phyloP scores from a whole-genome alignment of 1,139 yeast species.

The Hemisphaericaspora xylofermentans region DNA sequence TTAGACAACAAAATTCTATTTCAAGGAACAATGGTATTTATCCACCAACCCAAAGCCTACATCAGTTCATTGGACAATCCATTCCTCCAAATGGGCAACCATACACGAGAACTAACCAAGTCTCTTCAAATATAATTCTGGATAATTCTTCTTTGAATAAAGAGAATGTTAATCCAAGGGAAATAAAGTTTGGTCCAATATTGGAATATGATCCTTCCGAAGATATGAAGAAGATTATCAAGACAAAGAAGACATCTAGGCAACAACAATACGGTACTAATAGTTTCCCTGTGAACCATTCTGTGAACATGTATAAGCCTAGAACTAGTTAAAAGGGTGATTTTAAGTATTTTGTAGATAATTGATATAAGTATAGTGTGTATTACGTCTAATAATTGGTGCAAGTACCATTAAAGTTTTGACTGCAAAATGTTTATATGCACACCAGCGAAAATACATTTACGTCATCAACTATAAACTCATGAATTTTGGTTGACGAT shows the following conservation, averaged over 20 bases:
- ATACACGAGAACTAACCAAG: neutral
- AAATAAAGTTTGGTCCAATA: slow-evolving; percentile 43
- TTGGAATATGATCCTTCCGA: slow-evolving; percentile 44
- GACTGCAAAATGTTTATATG: neutral
- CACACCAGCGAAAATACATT: no score
- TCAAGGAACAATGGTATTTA: neutral
- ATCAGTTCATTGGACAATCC: neutral
- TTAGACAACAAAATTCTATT: neutral
- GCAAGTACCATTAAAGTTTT: neutral
- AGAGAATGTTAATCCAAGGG: slow-evolving; percentile 23
- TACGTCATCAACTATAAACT: no score
- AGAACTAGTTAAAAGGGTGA: slow-evolving; percentile 20
- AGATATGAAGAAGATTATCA: slow-evolving; percentile 23
- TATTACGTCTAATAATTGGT: neutral
- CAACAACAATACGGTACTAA: slow-evolving; percentile 24
- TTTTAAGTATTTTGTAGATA: neutral
- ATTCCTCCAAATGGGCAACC: neutral
- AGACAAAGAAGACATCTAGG: slow-evolving; percentile 16
- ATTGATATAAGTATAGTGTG: neutral
- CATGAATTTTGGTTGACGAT: no score
- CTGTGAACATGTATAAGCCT: slow-evolving; percentile 37
- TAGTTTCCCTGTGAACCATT: slow-evolving; percentile 33
- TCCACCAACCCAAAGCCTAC: neutral
- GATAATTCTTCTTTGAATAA: slow-evolving; percentile 13
- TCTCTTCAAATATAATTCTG: neutral